Evolutionary conservation across 2,329 filamentous ascomycete genomes (phyloP).

Genomic region (Nigrospora sphaerica): DNA sequence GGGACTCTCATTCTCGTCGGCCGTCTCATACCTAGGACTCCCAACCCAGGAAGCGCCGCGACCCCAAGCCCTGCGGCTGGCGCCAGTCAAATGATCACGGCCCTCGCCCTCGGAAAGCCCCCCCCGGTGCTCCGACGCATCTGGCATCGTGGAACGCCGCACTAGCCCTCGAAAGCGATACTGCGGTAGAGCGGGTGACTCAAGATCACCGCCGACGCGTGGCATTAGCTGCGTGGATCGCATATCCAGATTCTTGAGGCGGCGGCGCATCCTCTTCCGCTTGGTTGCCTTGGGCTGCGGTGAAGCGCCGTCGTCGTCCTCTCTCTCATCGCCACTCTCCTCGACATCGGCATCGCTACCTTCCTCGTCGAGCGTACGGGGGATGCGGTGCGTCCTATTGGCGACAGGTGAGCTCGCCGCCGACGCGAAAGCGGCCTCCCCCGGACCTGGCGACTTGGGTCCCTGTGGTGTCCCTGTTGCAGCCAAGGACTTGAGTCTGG

Average conservation of each 20-base stretch:
- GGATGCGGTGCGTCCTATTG: constrained; percentile 38
- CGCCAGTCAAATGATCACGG: constrained; percentile 50
- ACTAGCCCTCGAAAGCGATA: constrained; percentile 48
- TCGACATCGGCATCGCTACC: constrained; percentile 76
- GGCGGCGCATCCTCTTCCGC: constrained; percentile 55
- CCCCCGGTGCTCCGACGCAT: constrained; percentile 49
- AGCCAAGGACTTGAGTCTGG: constrained; percentile 64
- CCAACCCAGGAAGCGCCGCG: constrained; percentile 54
- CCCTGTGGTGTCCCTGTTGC: constrained; percentile 40
- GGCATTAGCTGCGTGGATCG: constrained; percentile 62
- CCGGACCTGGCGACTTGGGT: constrained; percentile 30
- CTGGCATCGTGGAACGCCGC: constrained; percentile 60
- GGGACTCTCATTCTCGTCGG: constrained; percentile 45
- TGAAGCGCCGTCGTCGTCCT: constrained; percentile 29
- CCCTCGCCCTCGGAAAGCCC: constrained; percentile 72
- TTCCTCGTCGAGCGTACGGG: constrained; percentile 44
- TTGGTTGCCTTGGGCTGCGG: constrained; percentile 43
- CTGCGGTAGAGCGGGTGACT: constrained; percentile 29
- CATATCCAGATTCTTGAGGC: constrained; percentile 44
- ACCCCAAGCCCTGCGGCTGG: constrained; percentile 42
- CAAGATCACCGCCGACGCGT: constrained; percentile 32
- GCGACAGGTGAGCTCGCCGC: constrained; percentile 40
- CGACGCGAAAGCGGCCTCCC: constrained; percentile 28
- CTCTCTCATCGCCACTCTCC: constrained; percentile 75
- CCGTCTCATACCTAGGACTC: constrained; percentile 37